Evolutionary conservation across 2,329 filamentous ascomycete genomes (phyloP), one percentile per base, ranked within the genome.

Genomic region (Apiospora malaysiana): DNA sequence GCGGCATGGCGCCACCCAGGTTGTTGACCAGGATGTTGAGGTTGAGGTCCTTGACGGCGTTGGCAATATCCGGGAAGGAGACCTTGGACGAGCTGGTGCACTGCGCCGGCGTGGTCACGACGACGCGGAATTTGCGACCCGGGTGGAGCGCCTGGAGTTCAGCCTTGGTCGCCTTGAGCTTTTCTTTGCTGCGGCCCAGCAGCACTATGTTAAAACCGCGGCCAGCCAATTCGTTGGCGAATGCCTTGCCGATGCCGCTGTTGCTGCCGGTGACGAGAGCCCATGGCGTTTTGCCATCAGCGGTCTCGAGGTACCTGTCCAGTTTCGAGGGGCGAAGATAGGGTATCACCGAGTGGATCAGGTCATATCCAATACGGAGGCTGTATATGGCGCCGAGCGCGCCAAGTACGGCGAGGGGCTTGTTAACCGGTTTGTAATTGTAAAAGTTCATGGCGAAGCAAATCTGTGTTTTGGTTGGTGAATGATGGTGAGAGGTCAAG

Each of bases 21-120:
- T 90, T 90, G 78, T 90, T 90, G 74, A 90, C 77, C 32, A 90
- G 79, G 2, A 90, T 78, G 0, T 84, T 88, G 43, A 91, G 78
- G 72, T 84, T 77, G 46, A 85, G 75, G 68, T 79, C 80, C 51
- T 73, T 71, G 56, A 76, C 72, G 10, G 78, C 75, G 10, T 43
- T 25, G 66, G 70, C 51, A 23, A 65, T 45, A 23, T 59, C 51
- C 37, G 51, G 37, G 40, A 63, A 32, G n/a, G 51, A 43, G n/a
- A 40, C 27, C 32, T 37, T 42, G 23, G 21, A 7, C 14, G 37
- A 9, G 23, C 27, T 40, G 40, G 37, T 43, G 68, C 68, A 69
- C 9, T 49, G 68, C 16, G 23, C 25, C 49, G 49, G 56, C 68
- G 23, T 46, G 18, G 82, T 81, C 4, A 86, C 76, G 16, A 85